Conservation (phyloP, 2,329 filamentous ascomycete species). For the Paracoccidioides lutzii region DNA sequence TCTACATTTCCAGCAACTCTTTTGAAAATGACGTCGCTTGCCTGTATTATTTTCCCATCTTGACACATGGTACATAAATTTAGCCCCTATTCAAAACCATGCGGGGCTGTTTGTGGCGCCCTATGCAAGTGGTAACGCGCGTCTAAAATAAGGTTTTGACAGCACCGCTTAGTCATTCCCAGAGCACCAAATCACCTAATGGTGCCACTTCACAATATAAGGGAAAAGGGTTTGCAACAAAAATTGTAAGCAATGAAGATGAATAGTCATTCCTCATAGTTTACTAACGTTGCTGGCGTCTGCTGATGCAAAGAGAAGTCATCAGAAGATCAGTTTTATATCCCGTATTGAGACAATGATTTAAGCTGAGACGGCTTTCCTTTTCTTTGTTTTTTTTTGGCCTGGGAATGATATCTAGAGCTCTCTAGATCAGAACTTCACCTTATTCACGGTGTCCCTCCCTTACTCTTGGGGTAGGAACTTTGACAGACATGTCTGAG, state of each 20-base stretch:
- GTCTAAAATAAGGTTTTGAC: no score
- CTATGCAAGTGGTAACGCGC: no score
- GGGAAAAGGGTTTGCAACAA: no score
- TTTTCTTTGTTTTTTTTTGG: neutral
- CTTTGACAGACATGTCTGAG: neutral
- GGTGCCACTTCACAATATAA: neutral
- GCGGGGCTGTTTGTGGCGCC: no score
- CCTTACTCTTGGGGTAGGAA: neutral
- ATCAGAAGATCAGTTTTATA: neutral
- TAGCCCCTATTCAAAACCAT: no score
- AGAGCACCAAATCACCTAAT: neutral
- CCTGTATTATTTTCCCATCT: no score
- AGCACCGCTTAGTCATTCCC: neutral
- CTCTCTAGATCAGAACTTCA: neutral
- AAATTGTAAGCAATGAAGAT: no score
- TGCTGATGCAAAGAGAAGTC: neutral
- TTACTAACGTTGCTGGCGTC: neutral
- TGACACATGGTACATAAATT: no score
- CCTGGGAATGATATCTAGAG: neutral
- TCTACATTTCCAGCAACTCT: no score
- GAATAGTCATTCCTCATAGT: no score
- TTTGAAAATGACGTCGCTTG: no score
- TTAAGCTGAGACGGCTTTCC: neutral
- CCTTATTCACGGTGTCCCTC: neutral
- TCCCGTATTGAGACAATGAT: neutral